phyloP scores from a whole-genome alignment of 192 early-diverging fungal genomes.

The Podila minutissima region DNA sequence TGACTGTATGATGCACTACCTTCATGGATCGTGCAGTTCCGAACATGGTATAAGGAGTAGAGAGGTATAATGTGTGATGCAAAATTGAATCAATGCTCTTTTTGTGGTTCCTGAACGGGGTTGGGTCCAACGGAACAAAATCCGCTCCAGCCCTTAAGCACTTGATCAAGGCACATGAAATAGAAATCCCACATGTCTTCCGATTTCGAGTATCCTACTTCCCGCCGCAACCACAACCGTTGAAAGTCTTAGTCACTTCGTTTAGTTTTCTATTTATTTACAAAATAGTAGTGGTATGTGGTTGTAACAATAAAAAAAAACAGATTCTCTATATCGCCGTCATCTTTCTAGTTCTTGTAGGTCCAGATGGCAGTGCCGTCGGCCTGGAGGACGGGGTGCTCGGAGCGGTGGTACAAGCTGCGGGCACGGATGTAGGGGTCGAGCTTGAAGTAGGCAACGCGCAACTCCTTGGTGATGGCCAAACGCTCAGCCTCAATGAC shows the following conservation, averaged over 20 bases:
- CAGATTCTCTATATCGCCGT: too few species aligned
- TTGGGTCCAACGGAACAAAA: too few species aligned
- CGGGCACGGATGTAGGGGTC: slow-evolving; percentile 61
- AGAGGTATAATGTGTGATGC: neutral
- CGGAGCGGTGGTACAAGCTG: slow-evolving; percentile 51
- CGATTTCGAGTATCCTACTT: too few species aligned
- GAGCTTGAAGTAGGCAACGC: slow-evolving; percentile 55
- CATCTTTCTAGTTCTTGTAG: slow-evolving; percentile 24
- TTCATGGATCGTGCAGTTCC: slow-evolving; percentile 14
- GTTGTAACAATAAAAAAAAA: too few species aligned
- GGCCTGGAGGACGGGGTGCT: slow-evolving; percentile 34
- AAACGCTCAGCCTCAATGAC: slow-evolving; percentile 54
- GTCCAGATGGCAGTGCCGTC: slow-evolving; percentile 40
- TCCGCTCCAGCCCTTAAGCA: too few species aligned
- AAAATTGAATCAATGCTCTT: neutral
- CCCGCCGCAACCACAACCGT: too few species aligned
- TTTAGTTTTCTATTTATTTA: too few species aligned
- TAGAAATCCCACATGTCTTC: too few species aligned
- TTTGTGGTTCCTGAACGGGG: too few species aligned
- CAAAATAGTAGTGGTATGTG: too few species aligned
- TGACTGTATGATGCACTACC: slow-evolving; percentile 16
- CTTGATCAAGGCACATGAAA: too few species aligned
- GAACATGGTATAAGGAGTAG: slow-evolving; percentile 6
- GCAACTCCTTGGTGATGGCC: slow-evolving; percentile 48
- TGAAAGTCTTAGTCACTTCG: too few species aligned